phyloP scores from a whole-genome alignment of 2,329 filamentous ascomycete species.

The Bipolaris cookei region DNA sequence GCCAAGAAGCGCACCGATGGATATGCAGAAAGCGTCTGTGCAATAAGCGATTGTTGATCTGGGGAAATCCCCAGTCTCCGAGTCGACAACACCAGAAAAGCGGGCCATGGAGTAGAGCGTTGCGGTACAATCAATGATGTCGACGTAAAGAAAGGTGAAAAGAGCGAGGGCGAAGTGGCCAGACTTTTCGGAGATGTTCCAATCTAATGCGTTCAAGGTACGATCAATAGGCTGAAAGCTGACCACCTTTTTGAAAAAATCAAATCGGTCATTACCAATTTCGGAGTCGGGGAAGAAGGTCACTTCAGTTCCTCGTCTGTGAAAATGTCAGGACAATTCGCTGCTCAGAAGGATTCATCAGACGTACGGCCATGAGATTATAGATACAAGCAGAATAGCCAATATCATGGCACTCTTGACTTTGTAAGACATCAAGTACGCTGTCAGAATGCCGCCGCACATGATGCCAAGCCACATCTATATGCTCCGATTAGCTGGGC shows the following conservation, averaged over 20 bases:
- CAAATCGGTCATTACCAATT: slow-evolving; percentile 71
- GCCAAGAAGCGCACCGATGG: slow-evolving; percentile 79
- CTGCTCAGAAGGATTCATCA: neutral
- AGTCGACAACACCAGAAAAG: slow-evolving; percentile 80
- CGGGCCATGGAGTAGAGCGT: slow-evolving; percentile 89
- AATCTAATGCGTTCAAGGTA: slow-evolving; percentile 74
- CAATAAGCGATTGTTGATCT: slow-evolving; percentile 83
- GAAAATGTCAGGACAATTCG: slow-evolving; percentile 23
- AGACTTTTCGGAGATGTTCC: slow-evolving; percentile 70
- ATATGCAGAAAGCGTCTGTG: slow-evolving; percentile 81
- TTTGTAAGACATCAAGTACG: slow-evolving; percentile 81
- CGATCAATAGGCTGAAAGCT: slow-evolving; percentile 77
- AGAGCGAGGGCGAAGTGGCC: slow-evolving; percentile 81
- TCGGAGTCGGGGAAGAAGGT: slow-evolving; percentile 79
- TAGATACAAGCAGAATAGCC: slow-evolving; percentile 80
- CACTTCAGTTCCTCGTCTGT: slow-evolving; percentile 67
- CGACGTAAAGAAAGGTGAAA: slow-evolving; percentile 89
- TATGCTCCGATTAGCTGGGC: slow-evolving; percentile 4
- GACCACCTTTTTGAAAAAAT: slow-evolving; percentile 87
- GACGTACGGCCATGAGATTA: slow-evolving; percentile 79
- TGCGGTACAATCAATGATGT: slow-evolving; percentile 86
- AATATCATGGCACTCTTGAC: slow-evolving; percentile 85
- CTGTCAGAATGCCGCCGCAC: slow-evolving; percentile 80
- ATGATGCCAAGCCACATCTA: slow-evolving; percentile 86
- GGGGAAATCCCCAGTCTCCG: slow-evolving; percentile 83